Evolutionary conservation across 305 asterid genomes (phyloP).

Genomic region (Plantago coronopus): DNA sequence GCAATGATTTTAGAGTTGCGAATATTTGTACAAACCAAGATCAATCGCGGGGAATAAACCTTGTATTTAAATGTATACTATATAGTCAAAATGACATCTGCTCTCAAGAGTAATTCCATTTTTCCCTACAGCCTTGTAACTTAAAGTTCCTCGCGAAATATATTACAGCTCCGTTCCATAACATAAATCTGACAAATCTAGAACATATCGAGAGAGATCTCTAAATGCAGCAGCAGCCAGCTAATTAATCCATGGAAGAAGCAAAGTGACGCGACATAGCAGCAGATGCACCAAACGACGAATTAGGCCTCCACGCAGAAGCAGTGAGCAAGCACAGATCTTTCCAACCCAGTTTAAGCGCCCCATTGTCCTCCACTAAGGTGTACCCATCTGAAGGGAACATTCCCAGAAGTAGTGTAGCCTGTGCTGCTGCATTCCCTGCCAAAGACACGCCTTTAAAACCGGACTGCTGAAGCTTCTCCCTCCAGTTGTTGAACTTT

Average conservation of each 20-base stretch:
- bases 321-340: constrained; percentile 97
- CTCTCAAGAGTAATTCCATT: neutral
- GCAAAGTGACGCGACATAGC: constrained; percentile 6
- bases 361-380: constrained; percentile 82
- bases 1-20: too few species aligned
- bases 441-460: constrained; percentile 79
- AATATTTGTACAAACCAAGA: too few species aligned
- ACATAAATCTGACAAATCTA: constrained; percentile 10
- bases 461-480: constrained; percentile 80
- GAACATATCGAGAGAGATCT: neutral
- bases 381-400: constrained; percentile 94
- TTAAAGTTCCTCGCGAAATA: neutral
- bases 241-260: constrained; percentile 5
- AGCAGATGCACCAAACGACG: constrained; percentile 4
- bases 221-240: neutral
- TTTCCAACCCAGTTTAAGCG: constrained; percentile 95
- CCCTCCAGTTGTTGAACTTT: constrained; percentile 90
- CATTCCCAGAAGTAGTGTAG: constrained; percentile 86
- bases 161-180: constrained; percentile 8
- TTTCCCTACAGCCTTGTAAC: neutral
- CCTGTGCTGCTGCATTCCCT: constrained; percentile 92
- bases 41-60: too few species aligned
- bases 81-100: too few species aligned
- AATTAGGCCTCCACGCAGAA: constrained; percentile 82
- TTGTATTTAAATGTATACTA: too few species aligned